Percentiles rank a stretch among this genome's conserved stretches.
These are phyloP conservation scores for Aspergillus sojae DNA, from an alignment of 2,329 filamentous ascomycete genomes.

Conservation along the genomic window DNA sequence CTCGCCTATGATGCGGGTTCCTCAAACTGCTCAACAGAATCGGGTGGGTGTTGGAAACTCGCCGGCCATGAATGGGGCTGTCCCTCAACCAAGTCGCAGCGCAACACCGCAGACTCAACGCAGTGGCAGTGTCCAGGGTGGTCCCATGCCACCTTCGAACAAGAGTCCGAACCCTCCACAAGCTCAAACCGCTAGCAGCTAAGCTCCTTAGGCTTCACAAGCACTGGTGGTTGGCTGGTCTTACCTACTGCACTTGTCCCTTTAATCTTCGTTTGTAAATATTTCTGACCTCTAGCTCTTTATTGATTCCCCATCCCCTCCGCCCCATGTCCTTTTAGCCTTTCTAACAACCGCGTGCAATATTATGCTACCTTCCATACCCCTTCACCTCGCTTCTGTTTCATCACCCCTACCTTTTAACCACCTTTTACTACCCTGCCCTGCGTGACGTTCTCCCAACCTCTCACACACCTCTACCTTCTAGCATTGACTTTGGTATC, in stretches of 20 bases:
- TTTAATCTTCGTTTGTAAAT: constrained; percentile 36
- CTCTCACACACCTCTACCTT: background rate
- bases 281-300: constrained; percentile 25
- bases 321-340: constrained; percentile 3
- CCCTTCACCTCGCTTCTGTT: background rate
- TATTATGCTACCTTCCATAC: constrained; percentile 3
- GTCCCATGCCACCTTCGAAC: constrained; percentile 38
- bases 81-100: constrained; percentile 46
- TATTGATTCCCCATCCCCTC: constrained; percentile 12
- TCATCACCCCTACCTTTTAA: constrained; percentile 3
- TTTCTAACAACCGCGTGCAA: background rate
- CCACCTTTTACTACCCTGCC: background rate
- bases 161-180: constrained; percentile 47
- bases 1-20: constrained; percentile 56
- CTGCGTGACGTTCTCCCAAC: background rate
- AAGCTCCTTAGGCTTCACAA: constrained; percentile 9
- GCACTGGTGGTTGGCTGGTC: background rate
- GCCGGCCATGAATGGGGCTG: constrained; percentile 49
- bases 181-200: constrained; percentile 44
- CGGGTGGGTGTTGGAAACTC: constrained; percentile 43
- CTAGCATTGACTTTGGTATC: background rate
- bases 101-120: constrained; percentile 51
- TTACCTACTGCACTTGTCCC: constrained; percentile 8
- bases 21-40: constrained; percentile 49
- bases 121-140: constrained; percentile 46